Evolutionary conservation across 257 asterid genomes (phyloP), one percentile per base, ranked within the genome.

Genomic region (Solanum stenotomum): DNA sequence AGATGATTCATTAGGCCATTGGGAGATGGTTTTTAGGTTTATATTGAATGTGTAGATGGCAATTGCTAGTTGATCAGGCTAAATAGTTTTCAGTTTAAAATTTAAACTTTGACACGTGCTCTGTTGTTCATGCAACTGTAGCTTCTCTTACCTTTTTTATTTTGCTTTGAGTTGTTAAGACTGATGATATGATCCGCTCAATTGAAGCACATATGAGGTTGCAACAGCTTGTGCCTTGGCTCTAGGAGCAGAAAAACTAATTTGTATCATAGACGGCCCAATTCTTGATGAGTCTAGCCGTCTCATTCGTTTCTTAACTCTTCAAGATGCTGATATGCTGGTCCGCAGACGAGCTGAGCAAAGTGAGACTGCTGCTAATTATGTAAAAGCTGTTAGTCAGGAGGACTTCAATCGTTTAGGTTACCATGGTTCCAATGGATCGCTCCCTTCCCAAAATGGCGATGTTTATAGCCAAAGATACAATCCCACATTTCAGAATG

Each of bases 141-240:
- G 20, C 23, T 81, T 49, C 42, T 81, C 44, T 46, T 49, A 12
- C 70, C 81, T 85, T 40, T 40, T 5, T 85, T 44, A 25, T 40
- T 42, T 79, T 70, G 8, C 15, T 49, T 23, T 49, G 85, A 46
- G 70, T 81, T 81, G 68, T 81, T 29, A 46, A 81, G 75, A 83
- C 86, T 81, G 67, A 75, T 77, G 74, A 40, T 83, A 18, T 86
- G 76, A 82, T 49, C 23, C 85, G 83, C 79, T 88, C 88, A 86
- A 65, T 89, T 93, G 92, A 94, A 96, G 98, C 93, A 93, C 98
- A 34, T 96, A 96, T 87, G 99, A 96, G 92, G 99, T 95, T 31
- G 98, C 99, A 46, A 95, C 99, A 87, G 98, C 99, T 37, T 95
- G 99, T 92, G 98, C 98, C 81, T 88, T 95, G 91, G 97, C 99